Conservation (phyloP, 2,329 filamentous ascomycete species). For the Zalaria sp. region DNA sequence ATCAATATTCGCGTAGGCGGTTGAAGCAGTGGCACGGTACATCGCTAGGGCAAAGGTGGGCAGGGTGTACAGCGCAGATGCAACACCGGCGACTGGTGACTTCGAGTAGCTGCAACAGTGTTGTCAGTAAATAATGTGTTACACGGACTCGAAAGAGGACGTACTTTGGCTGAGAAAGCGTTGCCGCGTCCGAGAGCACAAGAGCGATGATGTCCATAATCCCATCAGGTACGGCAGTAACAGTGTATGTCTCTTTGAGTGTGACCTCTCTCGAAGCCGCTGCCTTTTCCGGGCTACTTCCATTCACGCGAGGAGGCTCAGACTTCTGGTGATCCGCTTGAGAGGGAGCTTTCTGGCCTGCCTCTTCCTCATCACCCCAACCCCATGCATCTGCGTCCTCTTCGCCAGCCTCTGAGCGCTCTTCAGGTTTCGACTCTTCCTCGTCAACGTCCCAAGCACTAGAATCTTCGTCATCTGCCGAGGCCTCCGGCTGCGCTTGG, state of each 20-base stretch:
- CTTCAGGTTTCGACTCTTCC: constrained; percentile 7
- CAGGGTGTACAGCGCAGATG: constrained; percentile 54
- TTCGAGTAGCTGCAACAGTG: constrained; percentile 14
- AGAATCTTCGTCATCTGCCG: constrained; percentile 28
- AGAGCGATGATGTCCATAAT: constrained; percentile 54
- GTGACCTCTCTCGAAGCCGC: constrained; percentile 36
- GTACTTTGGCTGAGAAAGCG: constrained; percentile 40
- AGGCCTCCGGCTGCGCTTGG: constrained; percentile 1
- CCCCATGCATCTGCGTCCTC: constrained; percentile 59
- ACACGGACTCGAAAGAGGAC: constrained; percentile 13
- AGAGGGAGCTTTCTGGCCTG: background rate
- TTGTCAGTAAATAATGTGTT: background rate
- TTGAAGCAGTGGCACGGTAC: constrained; percentile 62
- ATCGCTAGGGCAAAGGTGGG: constrained; percentile 63
- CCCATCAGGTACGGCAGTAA: constrained; percentile 74
- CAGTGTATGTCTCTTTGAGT: constrained; percentile 71
- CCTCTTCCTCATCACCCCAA: constrained; percentile 57
- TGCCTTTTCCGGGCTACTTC: constrained; percentile 12
- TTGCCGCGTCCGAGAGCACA: constrained; percentile 30
- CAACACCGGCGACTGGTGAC: constrained; percentile 51
- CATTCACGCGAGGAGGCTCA: too few species aligned
- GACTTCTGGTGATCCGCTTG: too few species aligned
- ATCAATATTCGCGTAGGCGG: constrained; percentile 52
- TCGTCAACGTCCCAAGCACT: constrained; percentile 34
- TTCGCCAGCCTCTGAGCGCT: constrained; percentile 12